A percentile compares a stretch with the other conserved stretches of the same genome.
These are phyloP conservation scores for Aspergillus incahuasiensis DNA, from an alignment of 495 filamentous ascomycete species.

Conservation along the genomic window DNA sequence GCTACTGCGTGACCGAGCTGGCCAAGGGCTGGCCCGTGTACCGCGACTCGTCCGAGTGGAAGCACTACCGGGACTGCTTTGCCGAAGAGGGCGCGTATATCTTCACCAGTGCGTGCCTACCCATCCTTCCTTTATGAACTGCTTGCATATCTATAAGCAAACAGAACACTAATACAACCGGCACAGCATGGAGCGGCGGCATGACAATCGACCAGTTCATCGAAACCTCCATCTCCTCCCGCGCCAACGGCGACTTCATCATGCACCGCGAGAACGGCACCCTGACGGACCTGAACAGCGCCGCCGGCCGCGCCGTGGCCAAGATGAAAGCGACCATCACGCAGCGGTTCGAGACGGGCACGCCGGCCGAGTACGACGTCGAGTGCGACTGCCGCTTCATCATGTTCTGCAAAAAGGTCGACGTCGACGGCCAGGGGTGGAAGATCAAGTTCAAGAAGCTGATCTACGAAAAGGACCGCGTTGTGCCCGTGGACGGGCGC, in stretches of 20 bases:
- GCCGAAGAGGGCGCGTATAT: no score
- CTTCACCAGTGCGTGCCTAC: no score
- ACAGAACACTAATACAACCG: no score
- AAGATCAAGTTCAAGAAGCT: no score
- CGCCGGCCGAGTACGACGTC: slow-evolving; percentile 52
- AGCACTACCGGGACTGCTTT: no score
- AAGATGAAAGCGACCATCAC: slow-evolving; percentile 71
- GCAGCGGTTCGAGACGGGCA: slow-evolving; percentile 51
- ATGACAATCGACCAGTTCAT: slow-evolving; percentile 55
- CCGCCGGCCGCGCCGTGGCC: slow-evolving; percentile 52
- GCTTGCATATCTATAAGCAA: no score
- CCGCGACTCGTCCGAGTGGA: no score
- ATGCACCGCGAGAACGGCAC: slow-evolving; percentile 62
- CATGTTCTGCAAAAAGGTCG: slow-evolving; percentile 53
- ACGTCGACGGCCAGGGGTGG: no score
- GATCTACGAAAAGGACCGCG: slow-evolving; percentile 66
- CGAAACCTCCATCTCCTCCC: slow-evolving; percentile 53
- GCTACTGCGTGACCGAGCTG: no score
- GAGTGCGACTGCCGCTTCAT: slow-evolving; percentile 61
- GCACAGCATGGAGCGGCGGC: slow-evolving; percentile 59
- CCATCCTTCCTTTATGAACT: no score
- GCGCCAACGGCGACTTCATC: slow-evolving; percentile 59
- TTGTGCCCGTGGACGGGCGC: no score
- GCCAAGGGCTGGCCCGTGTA: no score
- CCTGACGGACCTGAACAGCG: slow-evolving; percentile 48